A percentile compares a stretch with the other conserved stretches of the same genome.
These are phyloP conservation scores for Cordyceps militaris DNA, from an alignment of 2,329 filamentous ascomycete genomes.

Conservation along the genomic window DNA sequence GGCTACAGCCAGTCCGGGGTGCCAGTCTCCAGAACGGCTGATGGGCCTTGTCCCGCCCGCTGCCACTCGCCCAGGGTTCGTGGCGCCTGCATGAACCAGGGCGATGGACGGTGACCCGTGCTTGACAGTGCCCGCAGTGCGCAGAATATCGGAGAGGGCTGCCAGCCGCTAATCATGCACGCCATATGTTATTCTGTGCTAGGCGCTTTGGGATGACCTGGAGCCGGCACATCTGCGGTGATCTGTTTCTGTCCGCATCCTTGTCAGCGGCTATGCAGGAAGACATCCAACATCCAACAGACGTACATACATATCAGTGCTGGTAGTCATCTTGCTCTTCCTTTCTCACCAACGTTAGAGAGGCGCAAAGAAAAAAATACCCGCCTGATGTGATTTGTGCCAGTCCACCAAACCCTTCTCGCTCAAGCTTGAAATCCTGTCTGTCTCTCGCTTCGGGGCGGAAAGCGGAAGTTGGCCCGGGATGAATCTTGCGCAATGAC, in stretches of 20 bases:
- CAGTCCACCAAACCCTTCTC: neutral
- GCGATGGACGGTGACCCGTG: constrained; percentile 1
- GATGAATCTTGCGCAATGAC: constrained; percentile 3
- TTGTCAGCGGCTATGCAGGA: constrained; percentile 12
- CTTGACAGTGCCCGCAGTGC: neutral
- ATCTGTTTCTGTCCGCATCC: constrained; percentile 10
- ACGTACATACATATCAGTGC: too few species aligned
- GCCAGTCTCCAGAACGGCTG: constrained; percentile 11
- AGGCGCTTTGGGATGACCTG: constrained; percentile 10
- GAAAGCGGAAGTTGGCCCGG: constrained; percentile 1
- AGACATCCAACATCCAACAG: neutral
- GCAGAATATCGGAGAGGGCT: neutral
- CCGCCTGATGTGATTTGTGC: constrained; percentile 6
- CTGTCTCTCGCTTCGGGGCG: neutral
- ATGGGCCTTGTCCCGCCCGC: constrained; percentile 3
- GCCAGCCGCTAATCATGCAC: constrained; percentile 9
- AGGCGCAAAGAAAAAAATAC: neutral
- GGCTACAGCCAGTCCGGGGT: constrained; percentile 2
- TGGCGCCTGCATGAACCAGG: constrained; percentile 13
- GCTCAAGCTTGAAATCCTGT: neutral
- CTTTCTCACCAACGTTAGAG: neutral
- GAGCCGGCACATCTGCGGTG: constrained; percentile 13
- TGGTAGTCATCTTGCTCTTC: neutral
- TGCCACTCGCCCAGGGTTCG: constrained; percentile 13
- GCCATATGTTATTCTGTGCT: constrained; percentile 9